These are phyloP conservation scores for Neonectria magnoliae DNA, from an alignment of 2,329 filamentous ascomycete species.

Conservation along the genomic window DNA sequence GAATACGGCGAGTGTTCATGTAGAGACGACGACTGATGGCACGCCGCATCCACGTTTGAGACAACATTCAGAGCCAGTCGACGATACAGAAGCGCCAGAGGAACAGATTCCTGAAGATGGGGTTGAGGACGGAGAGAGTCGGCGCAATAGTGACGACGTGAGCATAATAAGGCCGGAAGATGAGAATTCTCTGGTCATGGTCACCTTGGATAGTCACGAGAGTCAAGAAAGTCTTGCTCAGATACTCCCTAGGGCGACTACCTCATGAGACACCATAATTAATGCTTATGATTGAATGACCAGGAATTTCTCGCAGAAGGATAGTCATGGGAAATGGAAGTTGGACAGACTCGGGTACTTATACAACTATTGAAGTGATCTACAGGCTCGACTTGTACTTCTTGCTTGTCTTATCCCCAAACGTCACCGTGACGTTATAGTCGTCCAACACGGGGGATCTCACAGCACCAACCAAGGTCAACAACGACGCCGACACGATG, in stretches of 20 bases:
- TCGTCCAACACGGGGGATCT: constrained; percentile 29
- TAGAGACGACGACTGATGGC: background rate
- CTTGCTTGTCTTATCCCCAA: constrained; percentile 40
- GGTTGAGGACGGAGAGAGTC: background rate
- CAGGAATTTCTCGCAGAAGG: background rate
- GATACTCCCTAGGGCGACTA: background rate
- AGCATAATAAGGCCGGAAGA: background rate
- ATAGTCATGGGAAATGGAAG: background rate
- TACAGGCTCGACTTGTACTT: constrained; percentile 30
- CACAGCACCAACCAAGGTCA: constrained; percentile 43
- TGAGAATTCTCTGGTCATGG: background rate
- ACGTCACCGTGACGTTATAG: constrained; percentile 41
- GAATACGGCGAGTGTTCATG: background rate
- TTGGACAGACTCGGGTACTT: background rate
- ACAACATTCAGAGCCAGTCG: background rate
- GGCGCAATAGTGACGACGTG: background rate
- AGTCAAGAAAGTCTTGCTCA: background rate
- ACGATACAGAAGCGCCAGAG: background rate
- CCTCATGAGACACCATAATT: background rate
- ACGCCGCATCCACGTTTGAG: background rate
- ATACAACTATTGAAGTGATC: background rate
- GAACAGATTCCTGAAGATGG: background rate
- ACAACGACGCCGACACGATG: constrained; percentile 41
- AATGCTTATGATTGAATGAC: too few relatives aligned
- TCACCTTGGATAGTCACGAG: background rate